Evolutionary conservation across 805 yeast genomes (phyloP), one percentile per base, ranked within the genome.

Genomic region (Spathaspora sp.): DNA sequence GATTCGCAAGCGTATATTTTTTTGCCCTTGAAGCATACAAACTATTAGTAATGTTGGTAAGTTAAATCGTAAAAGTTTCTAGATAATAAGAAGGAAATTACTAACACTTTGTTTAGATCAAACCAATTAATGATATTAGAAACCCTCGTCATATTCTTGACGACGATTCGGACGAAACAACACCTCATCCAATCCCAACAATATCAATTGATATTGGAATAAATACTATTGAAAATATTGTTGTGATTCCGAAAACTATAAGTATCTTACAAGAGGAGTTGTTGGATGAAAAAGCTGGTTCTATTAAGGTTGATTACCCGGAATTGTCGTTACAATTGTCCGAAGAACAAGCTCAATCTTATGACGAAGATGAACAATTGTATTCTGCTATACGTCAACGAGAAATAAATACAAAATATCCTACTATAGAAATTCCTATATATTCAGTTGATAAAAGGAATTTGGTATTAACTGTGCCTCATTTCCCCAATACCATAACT

Each of bases 91-190:
- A n/a, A n/a, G n/a, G 28, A 23, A 23, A 23, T 23, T 42, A 38
- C 48, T 35, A 35, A 28, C 29, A n/a, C n/a, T n/a, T 16, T 11
- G 42, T 19, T 40, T 51, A 76, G 80, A 67, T 80, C 47, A 76
- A 78, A 68, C 83, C 81, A 42, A 72, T 80, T 76, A 67, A 70
- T 23, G 82, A 77, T 40, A 59, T 65, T 45, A 77, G 75, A 32
- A 66, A 76, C n/a, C 78, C 81, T 17, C 77, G 86, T 54, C 85
- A 82, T 61, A 55, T 73, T 8, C 59, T 82, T 26, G 79, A 76
- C 45, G 77, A 69, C 9, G 66, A 62, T 35, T 67, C 61, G 17
- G 55, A 54, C 8, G 56, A 52, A 12, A 56, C 57, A n/a, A 50
- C 48, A 32, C 64, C 67, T 1, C 46, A 53, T 49, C 52, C 68